Evolutionary conservation across 2,329 filamentous ascomycete genomes (phyloP).

Genomic region (Pyrenophora seminiperda): DNA sequence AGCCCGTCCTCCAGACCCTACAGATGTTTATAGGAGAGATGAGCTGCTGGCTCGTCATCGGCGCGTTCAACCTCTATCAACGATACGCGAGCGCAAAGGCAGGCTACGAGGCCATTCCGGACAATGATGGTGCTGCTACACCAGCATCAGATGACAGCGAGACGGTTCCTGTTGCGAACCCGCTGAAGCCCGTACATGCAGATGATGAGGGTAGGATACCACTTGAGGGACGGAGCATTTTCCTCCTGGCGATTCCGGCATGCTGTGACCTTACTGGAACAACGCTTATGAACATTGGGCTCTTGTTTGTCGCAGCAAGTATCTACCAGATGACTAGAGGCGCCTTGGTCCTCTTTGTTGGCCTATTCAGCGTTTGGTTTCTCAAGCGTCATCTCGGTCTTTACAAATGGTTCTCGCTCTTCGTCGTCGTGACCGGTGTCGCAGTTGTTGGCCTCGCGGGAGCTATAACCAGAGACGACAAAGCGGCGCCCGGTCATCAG

Average conservation of each 20-base stretch:
- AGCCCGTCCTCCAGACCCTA: constrained; percentile 91
- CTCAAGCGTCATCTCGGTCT: constrained; percentile 75
- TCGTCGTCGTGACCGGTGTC: constrained; percentile 86
- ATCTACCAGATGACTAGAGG: constrained; percentile 99
- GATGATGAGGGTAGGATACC: constrained; percentile 62
- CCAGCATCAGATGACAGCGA: constrained; percentile 53
- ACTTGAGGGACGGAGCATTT: constrained; percentile 72
- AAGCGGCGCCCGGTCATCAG: constrained; percentile 49
- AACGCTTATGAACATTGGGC: constrained; percentile 94
- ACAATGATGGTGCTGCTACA: constrained; percentile 35
- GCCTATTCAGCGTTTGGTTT: constrained; percentile 92
- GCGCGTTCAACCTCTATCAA: constrained; percentile 68
- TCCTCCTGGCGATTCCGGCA: constrained; percentile 81
- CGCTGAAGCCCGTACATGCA: constrained; percentile 51
- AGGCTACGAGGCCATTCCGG: constrained; percentile 70
- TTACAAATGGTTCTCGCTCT: constrained; percentile 92
- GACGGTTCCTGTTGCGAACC: constrained; percentile 58
- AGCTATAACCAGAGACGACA: constrained; percentile 73
- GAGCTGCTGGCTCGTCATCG: constrained; percentile 92
- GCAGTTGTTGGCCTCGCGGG: constrained; percentile 89
- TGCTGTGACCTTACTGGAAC: constrained; percentile 94
- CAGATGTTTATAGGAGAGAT: constrained; percentile 99
- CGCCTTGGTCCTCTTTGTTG: constrained; percentile 92
- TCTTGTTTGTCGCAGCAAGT: constrained; percentile 90
- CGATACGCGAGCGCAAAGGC: constrained; percentile 57